These are phyloP conservation scores for Canavalia gladiata DNA, from an alignment of 306 rosid species.

Conservation along the genomic window DNA sequence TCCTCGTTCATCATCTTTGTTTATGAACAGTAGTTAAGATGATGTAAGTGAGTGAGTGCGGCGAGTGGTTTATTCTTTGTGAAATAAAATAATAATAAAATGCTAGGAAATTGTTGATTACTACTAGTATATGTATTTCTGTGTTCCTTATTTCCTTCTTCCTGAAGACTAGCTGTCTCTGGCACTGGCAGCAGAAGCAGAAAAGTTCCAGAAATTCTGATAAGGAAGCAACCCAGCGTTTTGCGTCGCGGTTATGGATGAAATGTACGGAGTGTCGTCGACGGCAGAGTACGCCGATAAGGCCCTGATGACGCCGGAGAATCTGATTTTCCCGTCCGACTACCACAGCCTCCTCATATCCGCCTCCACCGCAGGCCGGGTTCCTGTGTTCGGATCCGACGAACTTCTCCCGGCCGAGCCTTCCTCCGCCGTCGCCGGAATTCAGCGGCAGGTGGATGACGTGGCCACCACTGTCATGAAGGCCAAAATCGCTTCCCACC, in stretches of 20 bases:
- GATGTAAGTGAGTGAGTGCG: conserved; percentile 46
- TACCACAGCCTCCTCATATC: conserved; percentile 69
- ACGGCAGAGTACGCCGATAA: conserved; percentile 71
- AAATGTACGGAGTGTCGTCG: conserved; percentile 78
- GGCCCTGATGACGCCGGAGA: conserved; percentile 84
- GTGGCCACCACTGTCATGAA: conserved; percentile 62
- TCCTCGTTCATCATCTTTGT: background rate
- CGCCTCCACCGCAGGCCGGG: conserved; percentile 50
- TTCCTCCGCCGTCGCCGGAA: conserved; percentile 51
- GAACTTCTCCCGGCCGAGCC: conserved; percentile 67
- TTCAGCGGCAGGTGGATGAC: conserved; percentile 56
- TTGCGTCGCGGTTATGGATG: conserved; percentile 67
- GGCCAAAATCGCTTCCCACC: conserved; percentile 89
- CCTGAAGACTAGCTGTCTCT: conserved; percentile 44
- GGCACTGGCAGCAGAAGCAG: conserved; percentile 37
- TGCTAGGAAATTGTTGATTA: conserved; percentile 13
- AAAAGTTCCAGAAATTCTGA: conserved; percentile 27
- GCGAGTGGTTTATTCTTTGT: conserved; percentile 29
- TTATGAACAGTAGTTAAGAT: background rate
- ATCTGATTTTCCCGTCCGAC: conserved; percentile 80
- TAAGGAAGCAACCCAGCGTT: conserved; percentile 45
- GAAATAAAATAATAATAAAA: conserved; percentile 30
- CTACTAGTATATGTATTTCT: conserved; percentile 9
- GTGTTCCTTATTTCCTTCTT: conserved; percentile 42
- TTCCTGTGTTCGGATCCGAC: conserved; percentile 87